Evolutionary conservation across 306 rosid genomes (phyloP), one percentile per base, ranked within the genome.

Genomic region (Benincasa hispida): DNA sequence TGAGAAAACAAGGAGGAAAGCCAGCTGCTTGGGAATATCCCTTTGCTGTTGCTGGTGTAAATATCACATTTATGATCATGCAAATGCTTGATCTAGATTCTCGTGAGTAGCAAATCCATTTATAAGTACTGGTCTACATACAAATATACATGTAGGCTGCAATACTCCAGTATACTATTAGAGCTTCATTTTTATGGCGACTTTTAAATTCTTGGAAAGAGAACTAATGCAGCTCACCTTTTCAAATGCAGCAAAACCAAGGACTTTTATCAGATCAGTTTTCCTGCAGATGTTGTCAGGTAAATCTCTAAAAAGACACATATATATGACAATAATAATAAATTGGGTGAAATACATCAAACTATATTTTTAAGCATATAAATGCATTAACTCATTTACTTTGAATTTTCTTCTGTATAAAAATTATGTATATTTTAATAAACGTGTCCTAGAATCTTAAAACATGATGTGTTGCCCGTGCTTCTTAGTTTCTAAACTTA

Each of bases 81-180:
- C 90, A 93, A 85, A 93, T 91, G 96, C 89, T 91, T 74, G 97
- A 91, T 69, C 97, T 93, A 47, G 93, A 91, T 63, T 86, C 90
- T 48, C 66, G 95, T 91, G 85, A 75, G 90, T 82, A 24, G 58
- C 5, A 72, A 68, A 48, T 27, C 39, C 17, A 72, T 47, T 48
- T 28, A 14, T 41, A 8, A 17, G 9, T 27, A 24, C 34, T 24
- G n/a, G 2, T 19, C 45, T 66, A 67, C 25, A 67, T 39, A 39
- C 32, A 37, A 37, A 67, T 39, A 41, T 67, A 39, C 72, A 35
- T 66, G n/a, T 47, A 1, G n/a, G 24, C 74, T 66, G 15, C 42
- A 57, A 11, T 24, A 22, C 32, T 22, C 15, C 32, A 65, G 17
- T 65, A 1, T 18, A 32, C 51, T 37, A 66, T 39, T 25, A 6